These are phyloP conservation scores for Plenodomus tracheiphilus DNA, from an alignment of 2,329 filamentous ascomycete genomes.

Conservation along the genomic window DNA sequence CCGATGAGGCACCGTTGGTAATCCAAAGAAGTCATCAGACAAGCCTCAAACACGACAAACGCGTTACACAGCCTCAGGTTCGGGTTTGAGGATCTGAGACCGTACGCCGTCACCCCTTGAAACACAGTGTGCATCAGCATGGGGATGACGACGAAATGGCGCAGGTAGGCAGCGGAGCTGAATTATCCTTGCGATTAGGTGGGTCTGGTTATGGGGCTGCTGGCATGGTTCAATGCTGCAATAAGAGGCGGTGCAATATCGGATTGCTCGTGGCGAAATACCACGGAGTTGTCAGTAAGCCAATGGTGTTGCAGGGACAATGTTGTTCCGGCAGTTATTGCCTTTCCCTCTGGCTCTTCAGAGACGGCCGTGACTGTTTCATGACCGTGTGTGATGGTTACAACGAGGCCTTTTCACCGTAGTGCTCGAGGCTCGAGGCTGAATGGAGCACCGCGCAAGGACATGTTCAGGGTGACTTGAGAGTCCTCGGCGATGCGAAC, in stretches of 20 bases:
- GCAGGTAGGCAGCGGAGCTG: background rate
- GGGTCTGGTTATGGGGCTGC: background rate
- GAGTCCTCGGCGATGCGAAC: background rate
- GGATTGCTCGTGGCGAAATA: background rate
- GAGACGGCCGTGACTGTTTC: background rate
- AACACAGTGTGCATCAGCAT: conserved; percentile 19
- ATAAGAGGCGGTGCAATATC: background rate
- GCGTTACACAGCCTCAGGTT: conserved; percentile 8
- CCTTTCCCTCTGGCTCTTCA: background rate
- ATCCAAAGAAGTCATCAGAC: conserved; percentile 5
- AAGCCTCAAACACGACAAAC: conserved; percentile 14
- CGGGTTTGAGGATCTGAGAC: conserved; percentile 21
- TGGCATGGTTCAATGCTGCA: background rate
- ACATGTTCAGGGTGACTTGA: background rate
- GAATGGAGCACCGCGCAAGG: background rate
- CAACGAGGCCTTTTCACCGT: background rate
- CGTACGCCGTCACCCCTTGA: conserved; percentile 21
- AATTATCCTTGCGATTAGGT: background rate
- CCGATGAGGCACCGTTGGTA: background rate
- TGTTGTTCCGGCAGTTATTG: background rate
- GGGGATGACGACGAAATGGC: background rate
- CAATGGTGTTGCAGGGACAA: background rate
- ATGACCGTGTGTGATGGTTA: no score
- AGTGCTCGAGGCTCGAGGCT: background rate
- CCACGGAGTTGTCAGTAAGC: background rate